Conservation (phyloP, 1,139 yeast genomes). For the Zygoascus hellenicus region DNA sequence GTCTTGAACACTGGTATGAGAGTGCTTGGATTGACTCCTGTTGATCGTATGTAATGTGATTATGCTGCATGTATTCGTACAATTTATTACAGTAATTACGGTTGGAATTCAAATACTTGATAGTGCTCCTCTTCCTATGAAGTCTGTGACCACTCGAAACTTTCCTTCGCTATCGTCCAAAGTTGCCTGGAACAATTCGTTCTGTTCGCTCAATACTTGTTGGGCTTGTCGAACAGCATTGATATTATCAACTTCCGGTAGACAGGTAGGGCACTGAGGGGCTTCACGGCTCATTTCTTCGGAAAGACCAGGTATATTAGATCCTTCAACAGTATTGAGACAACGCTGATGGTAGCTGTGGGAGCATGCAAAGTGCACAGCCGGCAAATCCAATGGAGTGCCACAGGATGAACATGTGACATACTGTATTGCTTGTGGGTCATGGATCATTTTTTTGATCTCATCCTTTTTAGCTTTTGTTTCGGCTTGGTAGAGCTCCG, state of each 20-base stretch:
- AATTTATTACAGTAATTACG: neutral
- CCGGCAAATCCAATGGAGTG: slow-evolving; percentile 66
- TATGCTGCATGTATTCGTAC: neutral
- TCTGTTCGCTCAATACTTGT: slow-evolving; percentile 53
- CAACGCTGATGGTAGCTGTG: slow-evolving; percentile 89
- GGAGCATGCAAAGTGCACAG: slow-evolving; percentile 76
- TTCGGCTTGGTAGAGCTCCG: slow-evolving; percentile 65
- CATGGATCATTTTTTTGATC: slow-evolving; percentile 47
- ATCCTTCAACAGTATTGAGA: slow-evolving; percentile 36
- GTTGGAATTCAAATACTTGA: slow-evolving; percentile 13
- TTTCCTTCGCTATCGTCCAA: slow-evolving; percentile 57
- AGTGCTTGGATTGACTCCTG: slow-evolving; percentile 91
- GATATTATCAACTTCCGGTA: slow-evolving; percentile 61
- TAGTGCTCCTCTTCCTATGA: slow-evolving; percentile 81
- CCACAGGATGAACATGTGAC: slow-evolving; percentile 69
- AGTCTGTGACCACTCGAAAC: slow-evolving; percentile 71
- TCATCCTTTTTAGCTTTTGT: slow-evolving; percentile 50
- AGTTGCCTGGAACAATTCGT: slow-evolving; percentile 56
- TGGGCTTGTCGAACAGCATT: slow-evolving; percentile 56
- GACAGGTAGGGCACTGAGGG: slow-evolving; percentile 65
- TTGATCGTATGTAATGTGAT: slow-evolving; percentile 80
- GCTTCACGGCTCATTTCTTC: slow-evolving; percentile 24
- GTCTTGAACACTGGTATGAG: slow-evolving; percentile 88
- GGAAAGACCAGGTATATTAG: slow-evolving; percentile 13
- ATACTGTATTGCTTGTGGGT: slow-evolving; percentile 61